Conservation (phyloP, 768 basidiomycete genomes). For the Cystobasidium tubakii region DNA sequence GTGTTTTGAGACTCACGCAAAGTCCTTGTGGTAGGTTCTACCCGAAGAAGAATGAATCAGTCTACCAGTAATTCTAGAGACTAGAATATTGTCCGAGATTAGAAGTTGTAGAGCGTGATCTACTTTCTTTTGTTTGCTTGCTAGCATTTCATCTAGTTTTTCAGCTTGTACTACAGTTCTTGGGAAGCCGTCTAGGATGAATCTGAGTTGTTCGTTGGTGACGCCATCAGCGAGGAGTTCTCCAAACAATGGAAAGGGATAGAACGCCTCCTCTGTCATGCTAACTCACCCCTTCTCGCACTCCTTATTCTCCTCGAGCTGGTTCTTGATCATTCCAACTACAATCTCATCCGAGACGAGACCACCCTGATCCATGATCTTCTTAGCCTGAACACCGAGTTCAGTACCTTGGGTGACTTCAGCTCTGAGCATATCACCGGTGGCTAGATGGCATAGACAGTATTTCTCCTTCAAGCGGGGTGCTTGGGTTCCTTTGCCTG, state of each 20-base stretch:
- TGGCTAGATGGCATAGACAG: constrained; percentile 96
- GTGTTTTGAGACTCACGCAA: too few relatives aligned
- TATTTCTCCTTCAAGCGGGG: constrained; percentile 85
- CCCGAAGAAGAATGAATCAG: constrained; percentile 85
- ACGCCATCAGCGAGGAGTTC: too few relatives aligned
- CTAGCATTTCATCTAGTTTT: constrained; percentile 89
- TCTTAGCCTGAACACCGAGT: constrained; percentile 87
- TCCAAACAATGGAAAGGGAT: too few relatives aligned
- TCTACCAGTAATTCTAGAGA: constrained; percentile 94
- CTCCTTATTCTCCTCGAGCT: constrained; percentile 81
- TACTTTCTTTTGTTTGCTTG: constrained; percentile 72
- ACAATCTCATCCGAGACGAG: constrained; percentile 94
- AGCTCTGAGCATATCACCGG: constrained; percentile 96
- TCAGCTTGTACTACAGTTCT: constrained; percentile 93
- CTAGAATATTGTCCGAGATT: constrained; percentile 89
- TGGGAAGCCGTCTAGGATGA: constrained; percentile 99
- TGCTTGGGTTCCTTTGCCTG: constrained; percentile 98
- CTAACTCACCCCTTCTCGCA: constrained; percentile 96
- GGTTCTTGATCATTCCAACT: constrained; percentile 94
- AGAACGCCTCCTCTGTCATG: too few relatives aligned
- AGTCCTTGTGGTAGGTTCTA: constrained; percentile 88
- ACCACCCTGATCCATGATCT: constrained; percentile 94
- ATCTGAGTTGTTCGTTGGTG: constrained; percentile 62
- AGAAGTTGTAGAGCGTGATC: constrained; percentile 86
- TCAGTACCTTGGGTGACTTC: constrained; percentile 81